phyloP scores from a whole-genome alignment of 345 rosid genomes.

The Syzygium jambos region DNA sequence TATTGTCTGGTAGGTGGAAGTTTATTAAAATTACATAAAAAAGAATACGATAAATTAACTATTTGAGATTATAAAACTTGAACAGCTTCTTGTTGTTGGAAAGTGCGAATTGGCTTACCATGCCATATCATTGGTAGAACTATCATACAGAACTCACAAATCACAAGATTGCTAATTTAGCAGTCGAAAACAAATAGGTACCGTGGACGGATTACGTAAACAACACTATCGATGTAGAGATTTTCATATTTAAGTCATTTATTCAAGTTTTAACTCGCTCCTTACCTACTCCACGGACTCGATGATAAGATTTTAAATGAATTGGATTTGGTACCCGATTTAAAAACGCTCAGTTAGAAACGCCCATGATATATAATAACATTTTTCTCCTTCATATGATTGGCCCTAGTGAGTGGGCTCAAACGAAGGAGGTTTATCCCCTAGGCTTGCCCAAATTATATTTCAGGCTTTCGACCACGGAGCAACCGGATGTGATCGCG shows the following conservation, averaged over 20 bases:
- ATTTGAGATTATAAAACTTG: background rate
- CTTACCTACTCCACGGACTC: too few species aligned
- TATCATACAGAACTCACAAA: background rate
- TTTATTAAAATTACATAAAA: background rate
- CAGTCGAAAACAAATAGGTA: rapidly evolving
- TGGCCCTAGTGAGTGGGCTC: background rate
- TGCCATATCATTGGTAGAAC: background rate
- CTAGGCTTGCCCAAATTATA: background rate
- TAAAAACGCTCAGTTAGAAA: background rate
- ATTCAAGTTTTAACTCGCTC: background rate
- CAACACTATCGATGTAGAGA: rapidly evolving
- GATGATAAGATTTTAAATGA: too few species aligned
- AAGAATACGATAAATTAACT: too few species aligned
- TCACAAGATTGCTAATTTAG: background rate
- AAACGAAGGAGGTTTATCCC: background rate
- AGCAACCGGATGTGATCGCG: constrained; percentile 53
- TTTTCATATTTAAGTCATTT: background rate
- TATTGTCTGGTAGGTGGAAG: background rate
- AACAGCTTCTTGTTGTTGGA: background rate
- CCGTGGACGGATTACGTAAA: background rate
- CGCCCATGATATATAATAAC: background rate
- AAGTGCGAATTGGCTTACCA: background rate
- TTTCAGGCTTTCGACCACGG: constrained; percentile 25
- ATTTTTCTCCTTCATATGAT: background rate
- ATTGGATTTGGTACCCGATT: background rate